phyloP scores from a whole-genome alignment of 2,329 filamentous ascomycete species.

The Pyrenochaeta sp. region DNA sequence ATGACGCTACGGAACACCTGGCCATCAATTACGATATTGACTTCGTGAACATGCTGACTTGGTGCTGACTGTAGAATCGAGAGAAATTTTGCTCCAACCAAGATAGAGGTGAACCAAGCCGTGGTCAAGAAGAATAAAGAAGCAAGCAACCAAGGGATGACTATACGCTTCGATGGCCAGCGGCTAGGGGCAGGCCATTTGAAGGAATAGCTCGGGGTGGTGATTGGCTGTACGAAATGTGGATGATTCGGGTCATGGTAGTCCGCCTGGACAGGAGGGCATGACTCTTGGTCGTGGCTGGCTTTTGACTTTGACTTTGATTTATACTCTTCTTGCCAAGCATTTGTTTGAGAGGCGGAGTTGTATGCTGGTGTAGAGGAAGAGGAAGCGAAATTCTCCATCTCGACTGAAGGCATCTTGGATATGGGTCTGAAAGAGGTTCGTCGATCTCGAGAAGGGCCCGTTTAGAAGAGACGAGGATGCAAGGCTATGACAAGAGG shows the following conservation, averaged over 20 bases:
- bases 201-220: slow-evolving; percentile 1
- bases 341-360: too few species aligned
- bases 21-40: slow-evolving; percentile 26
- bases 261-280: slow-evolving; percentile 9
- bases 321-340: too few species aligned
- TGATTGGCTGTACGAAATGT: slow-evolving; percentile 11
- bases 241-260: slow-evolving; percentile 15
- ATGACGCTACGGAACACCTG: slow-evolving; percentile 8
- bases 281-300: background rate
- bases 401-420: too few species aligned
- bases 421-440: too few species aligned
- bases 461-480: too few species aligned
- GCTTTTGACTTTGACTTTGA: background rate
- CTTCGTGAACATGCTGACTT: slow-evolving; percentile 13
- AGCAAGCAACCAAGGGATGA: slow-evolving; percentile 34
- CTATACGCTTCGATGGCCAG: slow-evolving; percentile 13
- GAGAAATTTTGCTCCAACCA: slow-evolving; percentile 25
- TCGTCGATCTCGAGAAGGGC: too few species aligned
- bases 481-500: too few species aligned
- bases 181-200: slow-evolving; percentile 5
- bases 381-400: too few species aligned
- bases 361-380: too few species aligned
- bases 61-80: slow-evolving; percentile 17
- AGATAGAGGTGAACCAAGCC: slow-evolving; percentile 31
- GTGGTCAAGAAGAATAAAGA: slow-evolving; percentile 30